phyloP scores from a whole-genome alignment of 805 yeast genomes.

The Scheffersomyces ergatensis region DNA sequence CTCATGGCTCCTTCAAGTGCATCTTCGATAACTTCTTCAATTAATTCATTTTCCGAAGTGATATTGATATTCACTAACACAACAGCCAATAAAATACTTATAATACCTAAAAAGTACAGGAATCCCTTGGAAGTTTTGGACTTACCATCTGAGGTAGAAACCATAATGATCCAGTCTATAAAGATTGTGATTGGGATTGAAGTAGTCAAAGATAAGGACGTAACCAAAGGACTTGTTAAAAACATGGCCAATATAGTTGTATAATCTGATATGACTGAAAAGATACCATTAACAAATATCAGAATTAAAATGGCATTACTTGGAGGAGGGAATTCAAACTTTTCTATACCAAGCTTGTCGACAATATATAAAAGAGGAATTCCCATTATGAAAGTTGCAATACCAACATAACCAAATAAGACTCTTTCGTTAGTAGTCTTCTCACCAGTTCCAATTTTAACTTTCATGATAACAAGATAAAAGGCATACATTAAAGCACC shows the following conservation, averaged over 20 bases:
- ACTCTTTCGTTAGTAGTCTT: constrained; percentile 44
- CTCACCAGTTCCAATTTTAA: constrained; percentile 43
- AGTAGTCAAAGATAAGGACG: constrained; percentile 49
- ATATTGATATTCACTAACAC: constrained; percentile 43
- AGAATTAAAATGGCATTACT: constrained; percentile 25
- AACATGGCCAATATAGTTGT: constrained; percentile 49
- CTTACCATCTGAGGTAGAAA: constrained; percentile 15
- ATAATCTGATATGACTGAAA: constrained; percentile 49
- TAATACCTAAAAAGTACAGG: constrained; percentile 45
- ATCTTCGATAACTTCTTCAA: constrained; percentile 46
- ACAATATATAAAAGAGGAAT: constrained; percentile 37
- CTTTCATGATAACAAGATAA: constrained; percentile 42
- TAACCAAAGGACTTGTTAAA: constrained; percentile 52
- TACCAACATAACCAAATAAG: constrained; percentile 47
- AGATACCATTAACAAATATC: constrained; percentile 41
- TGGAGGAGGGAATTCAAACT: constrained; percentile 41
- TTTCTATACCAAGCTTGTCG: constrained; percentile 37
- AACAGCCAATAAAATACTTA: constrained; percentile 45
- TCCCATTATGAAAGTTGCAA: constrained; percentile 37
- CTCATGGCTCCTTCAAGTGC: constrained; percentile 48
- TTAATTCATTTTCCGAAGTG: constrained; percentile 42
- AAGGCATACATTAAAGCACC: constrained; percentile 49
- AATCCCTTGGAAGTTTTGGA: constrained; percentile 14
- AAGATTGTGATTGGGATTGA: constrained; percentile 53
- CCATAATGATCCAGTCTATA: constrained; percentile 41